A percentile compares a stretch with the other conserved stretches of the same genome.
Conservation (phyloP, 2,329 filamentous ascomycete genomes). For the Xylaria hypoxylon region DNA sequence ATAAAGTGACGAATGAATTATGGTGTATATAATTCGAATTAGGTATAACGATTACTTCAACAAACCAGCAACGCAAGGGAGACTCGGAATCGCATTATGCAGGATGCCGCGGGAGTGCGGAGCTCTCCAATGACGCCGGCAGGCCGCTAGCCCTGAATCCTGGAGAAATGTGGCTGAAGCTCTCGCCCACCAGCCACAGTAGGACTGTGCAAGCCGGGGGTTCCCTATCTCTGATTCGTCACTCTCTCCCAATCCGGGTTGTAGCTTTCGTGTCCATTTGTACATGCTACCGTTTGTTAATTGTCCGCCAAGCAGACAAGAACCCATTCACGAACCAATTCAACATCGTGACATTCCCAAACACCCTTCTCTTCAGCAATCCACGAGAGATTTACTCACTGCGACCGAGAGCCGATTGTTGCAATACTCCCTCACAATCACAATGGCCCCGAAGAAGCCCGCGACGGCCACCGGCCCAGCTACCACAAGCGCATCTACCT, state of each 20-base stretch:
- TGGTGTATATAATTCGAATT: background rate
- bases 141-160: background rate
- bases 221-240: conserved; percentile 42
- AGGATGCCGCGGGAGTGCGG: conserved; percentile 36
- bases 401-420: conserved; percentile 19
- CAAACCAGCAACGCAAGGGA: conserved; percentile 9
- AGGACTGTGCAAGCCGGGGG: conserved; percentile 1
- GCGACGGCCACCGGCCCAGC: conserved; percentile 48
- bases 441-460: conserved; percentile 66
- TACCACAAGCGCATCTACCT: conserved; percentile 43
- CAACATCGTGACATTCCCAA: conserved; percentile 23
- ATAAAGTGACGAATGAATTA: background rate
- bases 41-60: conserved; percentile 21
- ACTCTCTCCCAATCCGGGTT: conserved; percentile 37
- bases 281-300: background rate
- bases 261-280: conserved; percentile 53
- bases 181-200: conserved; percentile 29
- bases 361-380: conserved; percentile 21
- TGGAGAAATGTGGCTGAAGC: conserved; percentile 40
- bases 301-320: conserved; percentile 6
- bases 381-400: conserved; percentile 17
- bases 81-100: conserved; percentile 25
- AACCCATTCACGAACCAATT: conserved; percentile 29
- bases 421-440: conserved; percentile 29
- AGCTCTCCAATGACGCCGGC: conserved; percentile 40